Conservation (phyloP, 2,329 filamentous ascomycete species). For the Arthroderma sp. region DNA sequence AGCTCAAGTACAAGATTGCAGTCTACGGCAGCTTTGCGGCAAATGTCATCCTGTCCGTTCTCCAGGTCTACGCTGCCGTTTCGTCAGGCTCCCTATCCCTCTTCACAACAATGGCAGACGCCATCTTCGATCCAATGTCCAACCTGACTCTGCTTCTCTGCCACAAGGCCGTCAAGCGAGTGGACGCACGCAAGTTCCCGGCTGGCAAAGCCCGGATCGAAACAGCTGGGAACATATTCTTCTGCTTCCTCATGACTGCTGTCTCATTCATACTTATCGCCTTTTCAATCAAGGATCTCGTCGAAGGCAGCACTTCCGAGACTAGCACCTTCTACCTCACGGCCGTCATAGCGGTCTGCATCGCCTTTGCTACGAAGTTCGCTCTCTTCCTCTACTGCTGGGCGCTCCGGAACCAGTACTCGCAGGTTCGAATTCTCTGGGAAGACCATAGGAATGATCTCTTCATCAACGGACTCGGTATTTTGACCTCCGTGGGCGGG, state of each 20-base stretch:
- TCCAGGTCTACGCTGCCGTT: constrained; percentile 83
- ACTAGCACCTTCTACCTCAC: constrained; percentile 63
- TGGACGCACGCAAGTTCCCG: constrained; percentile 76
- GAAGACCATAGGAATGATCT: constrained; percentile 95
- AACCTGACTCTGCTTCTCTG: constrained; percentile 79
- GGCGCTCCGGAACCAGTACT: constrained; percentile 79
- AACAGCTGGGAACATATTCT: constrained; percentile 89
- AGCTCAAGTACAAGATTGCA: constrained; percentile 52
- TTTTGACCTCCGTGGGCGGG: constrained; percentile 82
- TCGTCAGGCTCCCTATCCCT: constrained; percentile 83
- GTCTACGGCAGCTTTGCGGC: constrained; percentile 60
- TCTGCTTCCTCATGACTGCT: constrained; percentile 90
- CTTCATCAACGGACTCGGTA: constrained; percentile 89
- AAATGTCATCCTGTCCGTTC: constrained; percentile 62
- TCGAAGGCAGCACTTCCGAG: constrained; percentile 34
- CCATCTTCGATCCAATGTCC: constrained; percentile 82
- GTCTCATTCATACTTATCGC: constrained; percentile 89
- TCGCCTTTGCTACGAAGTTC: constrained; percentile 79
- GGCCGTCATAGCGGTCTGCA: constrained; percentile 69
- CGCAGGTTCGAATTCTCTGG: constrained; percentile 84
- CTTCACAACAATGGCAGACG: constrained; percentile 95
- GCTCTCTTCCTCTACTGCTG: constrained; percentile 82
- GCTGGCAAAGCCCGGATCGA: constrained; percentile 89
- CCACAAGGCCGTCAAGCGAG: constrained; percentile 74
- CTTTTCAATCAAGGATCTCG: constrained; percentile 64